phyloP scores from a whole-genome alignment of 228 moss, liverwort and hornwort genomes.

The Sphagnum fallax region DNA sequence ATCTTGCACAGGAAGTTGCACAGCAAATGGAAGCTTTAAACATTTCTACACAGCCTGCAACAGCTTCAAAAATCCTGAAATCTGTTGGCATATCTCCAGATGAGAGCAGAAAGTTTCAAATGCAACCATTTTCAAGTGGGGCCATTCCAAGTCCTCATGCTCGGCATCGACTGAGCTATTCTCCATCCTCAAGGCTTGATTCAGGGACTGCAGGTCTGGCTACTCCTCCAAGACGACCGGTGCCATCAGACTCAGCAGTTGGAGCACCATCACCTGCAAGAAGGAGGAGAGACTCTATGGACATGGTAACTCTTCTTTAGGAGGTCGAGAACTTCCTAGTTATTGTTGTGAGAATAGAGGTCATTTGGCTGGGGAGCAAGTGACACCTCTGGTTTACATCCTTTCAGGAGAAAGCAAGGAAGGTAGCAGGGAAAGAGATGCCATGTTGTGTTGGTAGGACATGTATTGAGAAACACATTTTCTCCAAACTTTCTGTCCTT shows the following conservation, averaged over 20 bases:
- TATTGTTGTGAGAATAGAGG: not conserved
- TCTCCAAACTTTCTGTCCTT: too few species aligned
- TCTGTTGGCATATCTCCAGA: conserved; percentile 66
- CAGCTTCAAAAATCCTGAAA: conserved; percentile 59
- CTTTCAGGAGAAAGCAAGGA: not conserved
- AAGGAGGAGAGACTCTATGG: conserved; percentile 96
- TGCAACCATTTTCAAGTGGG: conserved; percentile 28
- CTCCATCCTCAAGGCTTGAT: conserved; percentile 45
- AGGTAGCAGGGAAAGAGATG: not conserved
- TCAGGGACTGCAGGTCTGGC: conserved; percentile 26
- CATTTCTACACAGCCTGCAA: conserved; percentile 55
- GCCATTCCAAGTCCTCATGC: conserved; percentile 24
- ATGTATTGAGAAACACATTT: too few species aligned
- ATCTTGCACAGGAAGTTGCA: conserved; percentile 63
- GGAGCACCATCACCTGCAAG: conserved; percentile 66
- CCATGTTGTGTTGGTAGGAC: too few species aligned
- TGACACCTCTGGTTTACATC: not conserved
- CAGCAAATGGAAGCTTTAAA: conserved; percentile 83
- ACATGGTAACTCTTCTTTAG: conserved; percentile 50
- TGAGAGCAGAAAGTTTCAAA: conserved; percentile 30
- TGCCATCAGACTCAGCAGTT: conserved; percentile 51
- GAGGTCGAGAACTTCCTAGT: not conserved
- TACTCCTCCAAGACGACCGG: conserved; percentile 43
- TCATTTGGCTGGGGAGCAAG: not conserved
- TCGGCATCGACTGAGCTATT: conserved; percentile 52